Evolutionary conservation across 1,284 basidiomycete genomes (phyloP).

Genomic region (Puccinia coronata): DNA sequence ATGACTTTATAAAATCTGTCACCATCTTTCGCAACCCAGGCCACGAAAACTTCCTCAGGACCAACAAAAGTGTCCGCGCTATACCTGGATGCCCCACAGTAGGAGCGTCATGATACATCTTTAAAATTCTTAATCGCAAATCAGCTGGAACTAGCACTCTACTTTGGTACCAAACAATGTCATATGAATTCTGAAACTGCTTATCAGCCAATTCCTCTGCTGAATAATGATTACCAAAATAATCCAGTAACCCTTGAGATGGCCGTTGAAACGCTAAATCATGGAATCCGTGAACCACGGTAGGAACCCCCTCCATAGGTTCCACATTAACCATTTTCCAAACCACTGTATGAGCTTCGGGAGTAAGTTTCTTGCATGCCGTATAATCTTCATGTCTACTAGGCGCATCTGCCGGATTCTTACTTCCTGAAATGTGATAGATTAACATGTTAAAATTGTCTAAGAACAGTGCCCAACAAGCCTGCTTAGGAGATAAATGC

Average conservation of each 20-base stretch:
- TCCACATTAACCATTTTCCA: not conserved
- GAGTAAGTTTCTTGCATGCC: not conserved
- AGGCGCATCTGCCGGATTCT: constrained; percentile 16
- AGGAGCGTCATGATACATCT: not conserved
- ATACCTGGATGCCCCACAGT: not conserved
- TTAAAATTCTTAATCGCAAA: not conserved
- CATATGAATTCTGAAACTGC: not conserved
- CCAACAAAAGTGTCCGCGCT: not conserved
- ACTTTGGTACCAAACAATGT: not conserved
- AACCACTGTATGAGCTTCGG: not conserved
- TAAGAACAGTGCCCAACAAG: not conserved
- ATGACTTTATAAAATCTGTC: not conserved
- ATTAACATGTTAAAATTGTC: constrained; percentile 18
- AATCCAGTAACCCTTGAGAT: no score
- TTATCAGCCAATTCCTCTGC: not conserved
- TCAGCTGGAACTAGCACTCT: not conserved
- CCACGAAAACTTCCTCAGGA: not conserved
- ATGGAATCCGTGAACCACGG: no score
- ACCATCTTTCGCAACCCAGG: not conserved
- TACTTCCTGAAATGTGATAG: not conserved
- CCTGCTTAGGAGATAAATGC: not conserved
- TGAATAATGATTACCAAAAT: not conserved
- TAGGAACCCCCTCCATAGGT: no score
- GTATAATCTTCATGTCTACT: not conserved
- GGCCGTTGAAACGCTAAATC: no score